Percentiles rank a stretch among this genome's conserved stretches.
Evolutionary conservation across 768 basidiomycete genomes (phyloP).

Genomic region (Phaeotremella fagi): DNA sequence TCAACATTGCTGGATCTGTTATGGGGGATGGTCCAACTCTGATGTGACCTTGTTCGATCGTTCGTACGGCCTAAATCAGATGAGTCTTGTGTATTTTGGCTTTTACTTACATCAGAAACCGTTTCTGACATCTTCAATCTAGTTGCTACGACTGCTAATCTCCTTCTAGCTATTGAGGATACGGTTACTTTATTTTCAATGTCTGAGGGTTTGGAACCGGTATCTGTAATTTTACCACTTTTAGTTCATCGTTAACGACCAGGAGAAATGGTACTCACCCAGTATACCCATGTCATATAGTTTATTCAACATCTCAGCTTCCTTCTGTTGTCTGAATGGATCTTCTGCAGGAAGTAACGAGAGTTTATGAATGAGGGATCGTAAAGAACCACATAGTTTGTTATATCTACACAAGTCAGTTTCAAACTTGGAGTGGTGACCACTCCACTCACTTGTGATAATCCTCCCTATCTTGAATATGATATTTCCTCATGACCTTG

Average conservation of each 20-base stretch:
- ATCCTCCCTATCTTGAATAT: constrained; percentile 89
- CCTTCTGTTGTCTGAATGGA: constrained; percentile 77
- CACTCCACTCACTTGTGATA: constrained; percentile 68
- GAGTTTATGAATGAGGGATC: constrained; percentile 78
- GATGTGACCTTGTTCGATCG: constrained; percentile 97
- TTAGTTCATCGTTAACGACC: not conserved
- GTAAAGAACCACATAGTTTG: constrained; percentile 81
- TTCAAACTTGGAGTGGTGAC: too few relatives aligned
- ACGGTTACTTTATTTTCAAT: constrained; percentile 92
- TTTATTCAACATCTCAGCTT: constrained; percentile 81
- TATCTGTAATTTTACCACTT: constrained; percentile 54
- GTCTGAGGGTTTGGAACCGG: constrained; percentile 82
- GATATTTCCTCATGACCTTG: constrained; percentile 90
- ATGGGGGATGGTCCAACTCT: constrained; percentile 93
- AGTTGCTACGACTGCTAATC: constrained; percentile 88
- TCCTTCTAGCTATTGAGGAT: constrained; percentile 83
- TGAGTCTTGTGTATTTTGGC: not conserved
- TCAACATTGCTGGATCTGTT: constrained; percentile 92
- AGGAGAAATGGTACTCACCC: constrained; percentile 31
- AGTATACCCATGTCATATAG: constrained; percentile 96
- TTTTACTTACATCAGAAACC: constrained; percentile 73
- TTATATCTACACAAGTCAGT: constrained; percentile 75
- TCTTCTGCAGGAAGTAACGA: constrained; percentile 83
- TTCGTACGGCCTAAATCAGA: constrained; percentile 75
- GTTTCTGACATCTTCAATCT: constrained; percentile 92